Base-by-base conservation (phyloP, 768 basidiomycete genomes). In the Lentinula detonsa region DNA sequence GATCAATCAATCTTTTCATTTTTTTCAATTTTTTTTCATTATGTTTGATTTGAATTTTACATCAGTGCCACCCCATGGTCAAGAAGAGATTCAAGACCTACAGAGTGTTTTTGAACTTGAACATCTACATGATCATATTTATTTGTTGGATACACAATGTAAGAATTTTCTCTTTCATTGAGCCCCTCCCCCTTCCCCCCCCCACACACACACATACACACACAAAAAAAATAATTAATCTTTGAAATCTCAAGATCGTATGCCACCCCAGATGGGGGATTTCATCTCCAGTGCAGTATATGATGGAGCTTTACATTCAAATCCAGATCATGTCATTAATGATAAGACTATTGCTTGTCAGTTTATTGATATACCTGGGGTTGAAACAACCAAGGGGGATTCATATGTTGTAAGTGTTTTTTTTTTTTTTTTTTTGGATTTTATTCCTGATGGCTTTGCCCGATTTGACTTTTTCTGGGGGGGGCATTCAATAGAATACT, bases 131-230 rank as follows among this genome's bases (percentile, higher is more conserved):
- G 65, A 74, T 28, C 63, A 73, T 63, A 75, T 78, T 2, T 62
- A 82, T 4, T 85, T 93, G 63, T 75, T 93, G 42, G 75, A 91
- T 63, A 91, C 79, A 1, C 91, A 93, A 72, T 93, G 92, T 91
- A 70, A 66, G 83, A 16, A 18, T 28, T 28, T 28, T 45, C 1
- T 5, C 28, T 56, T 43, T 28, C 11, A 50, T 65, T 70, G 43
- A 42, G 0, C 35, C 31, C 23, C 23, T n/a, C 23, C 23, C 23
- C 23, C 23, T 23, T 2, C 23, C 23, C 23, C 21, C n/a, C n/a
- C n/a, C n/a, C n/a, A 21, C 21, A 21, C 21, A 21, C 21, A 21
- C 21, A 21, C 21, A 21, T 1, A 21, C 21, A 21, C 21, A 21
- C 21, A 21, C 21, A 23, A 23, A 2, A 23, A 21, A 31, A 34